phyloP scores from a whole-genome alignment of 306 rosid genomes.

The Cicer pinnatifidum region DNA sequence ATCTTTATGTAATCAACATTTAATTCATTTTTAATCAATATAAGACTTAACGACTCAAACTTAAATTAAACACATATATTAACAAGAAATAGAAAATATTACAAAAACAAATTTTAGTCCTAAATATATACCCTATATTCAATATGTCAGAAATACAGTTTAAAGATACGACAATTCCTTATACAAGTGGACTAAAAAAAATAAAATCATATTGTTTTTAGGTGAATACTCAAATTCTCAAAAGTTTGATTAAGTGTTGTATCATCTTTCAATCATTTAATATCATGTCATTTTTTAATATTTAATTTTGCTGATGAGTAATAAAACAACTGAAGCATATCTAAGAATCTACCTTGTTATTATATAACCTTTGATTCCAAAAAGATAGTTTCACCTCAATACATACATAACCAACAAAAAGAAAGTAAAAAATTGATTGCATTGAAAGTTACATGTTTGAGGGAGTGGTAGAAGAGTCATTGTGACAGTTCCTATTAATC shows the following conservation, averaged over 20 bases:
- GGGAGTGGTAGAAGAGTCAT: slow-evolving; percentile 75
- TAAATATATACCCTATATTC: too few relatives aligned
- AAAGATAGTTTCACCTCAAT: slow-evolving; percentile 19
- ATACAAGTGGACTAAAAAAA: not conserved
- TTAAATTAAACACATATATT: not conserved
- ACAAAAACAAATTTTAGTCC: not conserved
- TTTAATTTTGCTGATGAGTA: too few relatives aligned
- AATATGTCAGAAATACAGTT: too few relatives aligned
- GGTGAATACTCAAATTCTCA: too few relatives aligned
- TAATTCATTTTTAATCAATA: too few relatives aligned
- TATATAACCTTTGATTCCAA: slow-evolving; percentile 26
- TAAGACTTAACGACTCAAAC: too few relatives aligned
- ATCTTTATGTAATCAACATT: too few relatives aligned
- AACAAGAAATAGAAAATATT: not conserved
- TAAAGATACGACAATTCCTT: not conserved
- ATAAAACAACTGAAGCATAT: too few relatives aligned
- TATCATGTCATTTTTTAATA: too few relatives aligned
- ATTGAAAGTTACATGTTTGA: slow-evolving; percentile 34
- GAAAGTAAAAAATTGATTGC: not conserved
- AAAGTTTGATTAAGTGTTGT: too few relatives aligned
- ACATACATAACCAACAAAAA: not conserved
- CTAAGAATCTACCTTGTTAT: not conserved
- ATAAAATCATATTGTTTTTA: not conserved
- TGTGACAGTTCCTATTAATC: slow-evolving; percentile 47
- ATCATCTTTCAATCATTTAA: too few relatives aligned